Evolutionary conservation across 345 rosid species (phyloP), one percentile per base, ranked within the genome.

Genomic region (Euclidium syriacum): DNA sequence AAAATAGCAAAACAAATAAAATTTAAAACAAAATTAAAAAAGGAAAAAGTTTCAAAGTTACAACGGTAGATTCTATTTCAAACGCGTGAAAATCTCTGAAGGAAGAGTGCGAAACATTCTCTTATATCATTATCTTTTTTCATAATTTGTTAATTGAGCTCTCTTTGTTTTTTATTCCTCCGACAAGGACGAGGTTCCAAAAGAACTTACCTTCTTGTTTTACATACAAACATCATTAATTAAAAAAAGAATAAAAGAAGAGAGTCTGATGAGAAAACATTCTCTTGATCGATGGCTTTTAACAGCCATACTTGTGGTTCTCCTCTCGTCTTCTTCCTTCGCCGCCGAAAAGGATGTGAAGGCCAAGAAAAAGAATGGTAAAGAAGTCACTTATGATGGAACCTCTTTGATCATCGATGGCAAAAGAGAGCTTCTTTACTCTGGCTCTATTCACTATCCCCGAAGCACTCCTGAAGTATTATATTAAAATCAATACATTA

Each of bases 131-230:
- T 20, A 17, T 29, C 68, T 36, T 46, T 35, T 30, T 8, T 23
- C 43, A 38, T 12, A 44, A 6, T 49, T 38, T 70, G 35, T 54
- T 62, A 52, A 36, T 70, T 70, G 74, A 70, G 58, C 68, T 70
- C 68, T 62, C 69, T 64, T 62, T 70, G 64, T 62, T 70, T 54
- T 61, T 62, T 15, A 46, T 62, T 47, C 74, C 58, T 70, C 68
- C 57, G 42, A 70, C 69, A 70, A 62, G 74, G 74, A 70, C 56
- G 68, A 62, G 68, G 64, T 70, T 62, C 74, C 74, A 62, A 47
- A 42, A 62, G 63, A 30, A 62, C 63, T 36, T 61, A 39, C 46
- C 22, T 68, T 60, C 73, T 68, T 68, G 67, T 68, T 59, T 68
- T 35, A 44, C 42, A 43, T 0, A 18, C 16, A 44, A 14, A 46